Base-by-base conservation (phyloP, 2,329 filamentous ascomycete species). In the Neopestalotiopsis clavispora region DNA sequence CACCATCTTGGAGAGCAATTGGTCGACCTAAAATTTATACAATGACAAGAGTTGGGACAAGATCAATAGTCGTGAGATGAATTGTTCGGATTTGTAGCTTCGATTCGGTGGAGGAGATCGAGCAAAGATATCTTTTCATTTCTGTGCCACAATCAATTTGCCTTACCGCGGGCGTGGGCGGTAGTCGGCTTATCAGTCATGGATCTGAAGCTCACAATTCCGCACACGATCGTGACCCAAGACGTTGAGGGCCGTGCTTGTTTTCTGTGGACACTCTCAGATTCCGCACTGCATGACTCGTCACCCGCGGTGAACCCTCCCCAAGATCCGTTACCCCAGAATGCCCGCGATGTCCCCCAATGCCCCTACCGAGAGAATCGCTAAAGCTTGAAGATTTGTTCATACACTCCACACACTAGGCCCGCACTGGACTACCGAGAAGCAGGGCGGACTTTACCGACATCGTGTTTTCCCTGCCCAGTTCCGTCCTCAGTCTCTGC, bases 1-100 rank as follows among this genome's bases (percentile, higher is more conserved):
- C 7, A 71, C 67, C 70, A 71, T 71, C 13, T 20, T 63, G 64
- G 3, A 23, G 28, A 38, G 34, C 6, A 23, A 30, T 59, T 7
- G 6, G 23, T 20, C n/a, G 45, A n/a, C 20, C 17, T 20, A 20
- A 52, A 52, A 52, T 52, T 9, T 20, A 17, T 52, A n/a, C 17
- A 52, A 52, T 6, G 1, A 6, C 9, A n/a, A 52, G 23, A 20
- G 45, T 52, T 52, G 45, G n/a, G 45, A 52, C 45, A 52, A 52
- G 45, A 52, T 7, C 9, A n/a, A n/a, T n/a, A 49, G 9, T 52
- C 20, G 17, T 52, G 45, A 17, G 45, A 17, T 52, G 17, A 52
- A 52, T 23, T 38, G 34, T 10, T 28, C 23, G 10, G 34, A 38
- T 38, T 38, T 38, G 34, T 10, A 38, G 34, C 34, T 38, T 38